Evolutionary conservation across 495 filamentous ascomycete genomes (phyloP), one percentile per base, ranked within the genome.

Genomic region (Parathielavia appendiculata): DNA sequence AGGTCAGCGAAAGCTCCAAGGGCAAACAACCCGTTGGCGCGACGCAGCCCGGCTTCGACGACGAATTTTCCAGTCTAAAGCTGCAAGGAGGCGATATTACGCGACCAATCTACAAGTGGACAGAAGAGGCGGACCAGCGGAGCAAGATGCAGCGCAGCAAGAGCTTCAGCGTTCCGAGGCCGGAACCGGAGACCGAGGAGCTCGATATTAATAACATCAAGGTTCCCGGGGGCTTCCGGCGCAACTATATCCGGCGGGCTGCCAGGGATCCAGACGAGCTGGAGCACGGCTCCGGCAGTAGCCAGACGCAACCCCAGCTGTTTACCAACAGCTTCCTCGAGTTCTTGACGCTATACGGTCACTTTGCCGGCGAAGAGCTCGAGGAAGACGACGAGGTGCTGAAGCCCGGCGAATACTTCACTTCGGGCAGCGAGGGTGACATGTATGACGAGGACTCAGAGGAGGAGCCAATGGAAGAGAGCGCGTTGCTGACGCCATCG

Each of bases 51-150:
- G 79, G 69, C n/a, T 65, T 74, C 17, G 81, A 77, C 41, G 69
- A 81, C 44, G 83, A 95, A 64, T 98, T 98, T 68, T 97, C 92
- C 30, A 96, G 92, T 71, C 71, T 98, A 62, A 83, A 83, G 63
- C 74, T 97, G 44, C 95, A 97, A 65, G 93, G 93, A 34, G 93
- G 93, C 38, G 93, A 98, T 69, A 86, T 97, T 40, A 96, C 91
- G 26, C 78, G 93, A 53, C 87, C 93, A 50, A 92, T 98, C 52
- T 98, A 98, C 69, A 85, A 87, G 44, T 97, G 92, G 86, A 89
- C 90, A 2, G 90, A 96, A 68, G 88, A 95, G 66, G 87, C 86
- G 17, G 78, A 82, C 47, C 79, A 81, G 60, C 80, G 82, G 23
- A 75, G 73, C 36, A 79, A 75, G 62, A 75, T 75, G 60, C 81